Conservation (phyloP, 1,284 basidiomycete genomes). For the Calocybe gambosa region DNA sequence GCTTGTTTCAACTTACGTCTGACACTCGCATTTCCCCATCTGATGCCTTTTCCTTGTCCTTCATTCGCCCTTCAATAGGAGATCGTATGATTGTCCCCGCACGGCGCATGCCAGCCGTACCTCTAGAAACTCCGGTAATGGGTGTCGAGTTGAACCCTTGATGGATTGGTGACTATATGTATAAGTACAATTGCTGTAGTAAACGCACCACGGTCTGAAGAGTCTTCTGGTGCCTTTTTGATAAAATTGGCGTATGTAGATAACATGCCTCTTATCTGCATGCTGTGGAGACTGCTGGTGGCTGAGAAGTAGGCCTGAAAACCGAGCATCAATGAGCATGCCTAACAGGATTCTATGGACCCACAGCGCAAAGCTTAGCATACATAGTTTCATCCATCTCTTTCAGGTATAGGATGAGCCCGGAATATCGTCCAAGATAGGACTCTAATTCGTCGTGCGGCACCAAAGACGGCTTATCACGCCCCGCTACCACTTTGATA, state of each 20-base stretch:
- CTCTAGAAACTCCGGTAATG: constrained; percentile 36
- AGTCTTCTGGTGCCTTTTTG: constrained; percentile 67
- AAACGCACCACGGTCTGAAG: constrained; percentile 56
- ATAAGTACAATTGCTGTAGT: background rate
- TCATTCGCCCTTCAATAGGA: constrained; percentile 54
- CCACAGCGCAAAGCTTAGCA: constrained; percentile 80
- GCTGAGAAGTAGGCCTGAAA: constrained; percentile 82
- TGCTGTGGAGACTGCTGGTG: constrained; percentile 72
- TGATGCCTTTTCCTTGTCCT: constrained; percentile 51
- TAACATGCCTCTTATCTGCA: constrained; percentile 73
- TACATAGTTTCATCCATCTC: constrained; percentile 90
- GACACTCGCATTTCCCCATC: constrained; percentile 60
- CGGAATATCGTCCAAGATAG: constrained; percentile 84
- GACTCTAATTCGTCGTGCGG: constrained; percentile 73
- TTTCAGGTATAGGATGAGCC: constrained; percentile 88
- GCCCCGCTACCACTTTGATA: constrained; percentile 34
- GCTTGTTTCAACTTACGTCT: constrained; percentile 43
- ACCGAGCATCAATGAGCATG: constrained; percentile 1
- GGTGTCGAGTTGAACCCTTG: constrained; percentile 46
- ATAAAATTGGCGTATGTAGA: constrained; percentile 53
- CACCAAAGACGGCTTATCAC: constrained; percentile 44
- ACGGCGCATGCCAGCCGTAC: constrained; percentile 58
- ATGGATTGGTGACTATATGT: constrained; percentile 5
- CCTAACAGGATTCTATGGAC: constrained; percentile 21
- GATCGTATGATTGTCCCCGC: constrained; percentile 73